phyloP scores from a whole-genome alignment of 768 basidiomycete species.

The Ephemerocybe angulata region DNA sequence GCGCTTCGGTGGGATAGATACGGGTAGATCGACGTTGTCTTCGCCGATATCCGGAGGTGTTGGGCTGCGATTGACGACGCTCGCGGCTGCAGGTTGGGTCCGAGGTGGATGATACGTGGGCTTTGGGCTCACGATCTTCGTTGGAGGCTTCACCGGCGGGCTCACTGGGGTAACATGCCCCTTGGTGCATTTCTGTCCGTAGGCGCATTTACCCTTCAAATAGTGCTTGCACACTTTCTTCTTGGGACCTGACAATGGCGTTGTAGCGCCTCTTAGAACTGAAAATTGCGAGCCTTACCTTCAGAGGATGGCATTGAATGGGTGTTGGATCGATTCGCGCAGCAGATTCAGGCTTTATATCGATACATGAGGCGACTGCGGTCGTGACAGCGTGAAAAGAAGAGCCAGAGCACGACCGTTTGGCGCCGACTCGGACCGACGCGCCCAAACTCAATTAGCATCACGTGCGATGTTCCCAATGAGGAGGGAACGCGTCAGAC shows the following conservation, averaged over 20 bases:
- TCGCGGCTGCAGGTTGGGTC: background rate
- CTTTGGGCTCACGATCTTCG: background rate
- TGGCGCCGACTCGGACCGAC: background rate
- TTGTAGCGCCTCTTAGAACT: no score
- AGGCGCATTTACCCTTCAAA: background rate
- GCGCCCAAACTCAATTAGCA: background rate
- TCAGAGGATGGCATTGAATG: no score
- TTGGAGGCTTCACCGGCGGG: no score
- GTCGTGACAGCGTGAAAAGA: background rate
- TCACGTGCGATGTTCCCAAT: background rate
- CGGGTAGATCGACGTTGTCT: background rate
- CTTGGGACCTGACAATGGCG: no score
- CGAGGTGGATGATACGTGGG: background rate
- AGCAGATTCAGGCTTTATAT: background rate
- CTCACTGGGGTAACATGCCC: no score
- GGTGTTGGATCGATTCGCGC: background rate
- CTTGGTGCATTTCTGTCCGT: background rate
- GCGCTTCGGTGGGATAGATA: background rate
- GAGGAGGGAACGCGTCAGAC: conserved; percentile 8
- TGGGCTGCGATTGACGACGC: background rate
- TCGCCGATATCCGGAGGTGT: conserved; percentile 1
- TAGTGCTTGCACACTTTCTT: background rate
- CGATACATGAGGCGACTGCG: background rate
- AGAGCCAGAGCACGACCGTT: background rate
- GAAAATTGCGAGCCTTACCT: no score